Conservation (phyloP, 495 filamentous ascomycete genomes). For the Monascus purpureus region DNA sequence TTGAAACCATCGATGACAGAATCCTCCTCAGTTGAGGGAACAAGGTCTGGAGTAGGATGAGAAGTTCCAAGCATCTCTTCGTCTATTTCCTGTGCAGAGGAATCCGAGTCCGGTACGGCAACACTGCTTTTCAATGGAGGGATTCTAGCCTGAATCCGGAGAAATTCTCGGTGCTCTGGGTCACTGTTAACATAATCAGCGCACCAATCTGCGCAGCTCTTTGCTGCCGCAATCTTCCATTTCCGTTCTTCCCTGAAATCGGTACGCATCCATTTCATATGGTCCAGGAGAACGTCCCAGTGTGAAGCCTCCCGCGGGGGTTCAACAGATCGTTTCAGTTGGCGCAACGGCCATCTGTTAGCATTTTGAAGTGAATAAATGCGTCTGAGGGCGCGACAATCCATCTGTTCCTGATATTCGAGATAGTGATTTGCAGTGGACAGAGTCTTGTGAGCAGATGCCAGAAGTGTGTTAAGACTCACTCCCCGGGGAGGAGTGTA, state of each 20-base stretch:
- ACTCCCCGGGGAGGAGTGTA: constrained; percentile 44
- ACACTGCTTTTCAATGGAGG: constrained; percentile 15
- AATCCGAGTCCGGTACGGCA: too few species aligned
- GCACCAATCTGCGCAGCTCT: constrained; percentile 63
- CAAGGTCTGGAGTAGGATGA: constrained; percentile 56
- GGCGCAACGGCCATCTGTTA: constrained; percentile 81
- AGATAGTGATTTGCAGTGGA: constrained; percentile 64
- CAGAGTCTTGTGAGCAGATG: constrained; percentile 67
- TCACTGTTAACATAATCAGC: constrained; percentile 60
- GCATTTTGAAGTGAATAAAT: constrained; percentile 82
- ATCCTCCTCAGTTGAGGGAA: constrained; percentile 48
- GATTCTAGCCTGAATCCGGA: constrained; percentile 50
- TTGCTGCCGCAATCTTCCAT: constrained; percentile 76
- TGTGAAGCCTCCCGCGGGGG: constrained; percentile 61
- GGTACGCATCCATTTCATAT: constrained; percentile 95
- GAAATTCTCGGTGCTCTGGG: constrained; percentile 41
- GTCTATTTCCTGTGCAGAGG: constrained; percentile 16
- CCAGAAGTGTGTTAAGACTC: constrained; percentile 52
- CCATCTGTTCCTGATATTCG: constrained; percentile 67
- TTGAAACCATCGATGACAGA: constrained; percentile 33
- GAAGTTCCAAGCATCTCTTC: constrained; percentile 22
- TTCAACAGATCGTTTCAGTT: constrained; percentile 65
- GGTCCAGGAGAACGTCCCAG: constrained; percentile 71
- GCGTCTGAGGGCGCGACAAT: constrained; percentile 64
- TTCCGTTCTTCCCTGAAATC: constrained; percentile 91